phyloP scores from a whole-genome alignment of 345 rosid genomes.

The Firmiana major region DNA sequence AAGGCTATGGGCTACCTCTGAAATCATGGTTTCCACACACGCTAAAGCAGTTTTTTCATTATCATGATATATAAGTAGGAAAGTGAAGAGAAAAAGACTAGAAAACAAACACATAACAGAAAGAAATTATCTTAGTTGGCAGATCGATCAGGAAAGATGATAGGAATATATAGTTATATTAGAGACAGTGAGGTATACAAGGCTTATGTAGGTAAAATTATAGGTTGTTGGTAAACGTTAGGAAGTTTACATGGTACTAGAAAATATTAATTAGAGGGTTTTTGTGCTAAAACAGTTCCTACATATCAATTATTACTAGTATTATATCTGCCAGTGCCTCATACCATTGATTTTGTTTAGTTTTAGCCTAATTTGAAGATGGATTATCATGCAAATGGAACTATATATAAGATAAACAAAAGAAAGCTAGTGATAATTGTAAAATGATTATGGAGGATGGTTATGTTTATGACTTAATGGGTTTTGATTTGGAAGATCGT shows the following conservation, averaged over 20 bases:
- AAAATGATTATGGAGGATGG: slow-evolving; percentile 22
- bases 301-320: too few species aligned
- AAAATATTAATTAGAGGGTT: not conserved
- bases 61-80: not conserved
- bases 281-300: slow-evolving; percentile 1
- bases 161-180: not conserved
- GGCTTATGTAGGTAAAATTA: not conserved
- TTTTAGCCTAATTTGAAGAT: too few species aligned
- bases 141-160: not conserved
- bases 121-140: not conserved
- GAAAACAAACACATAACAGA: not conserved
- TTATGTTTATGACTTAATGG: slow-evolving; percentile 7
- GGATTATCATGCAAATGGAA: not conserved
- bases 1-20: slow-evolving; percentile 78
- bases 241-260: not conserved
- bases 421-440: slow-evolving; percentile 15
- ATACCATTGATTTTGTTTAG: not conserved
- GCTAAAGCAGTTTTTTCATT: slow-evolving; percentile 42
- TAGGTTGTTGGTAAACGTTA: not conserved
- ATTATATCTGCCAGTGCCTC: not conserved
- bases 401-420: too few species aligned
- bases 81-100: not conserved
- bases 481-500: slow-evolving; percentile 9
- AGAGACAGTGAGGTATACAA: not conserved
- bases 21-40: slow-evolving; percentile 62